phyloP scores from a whole-genome alignment of 371 early-diverging fungal species.

The Mucor plumbeus region DNA sequence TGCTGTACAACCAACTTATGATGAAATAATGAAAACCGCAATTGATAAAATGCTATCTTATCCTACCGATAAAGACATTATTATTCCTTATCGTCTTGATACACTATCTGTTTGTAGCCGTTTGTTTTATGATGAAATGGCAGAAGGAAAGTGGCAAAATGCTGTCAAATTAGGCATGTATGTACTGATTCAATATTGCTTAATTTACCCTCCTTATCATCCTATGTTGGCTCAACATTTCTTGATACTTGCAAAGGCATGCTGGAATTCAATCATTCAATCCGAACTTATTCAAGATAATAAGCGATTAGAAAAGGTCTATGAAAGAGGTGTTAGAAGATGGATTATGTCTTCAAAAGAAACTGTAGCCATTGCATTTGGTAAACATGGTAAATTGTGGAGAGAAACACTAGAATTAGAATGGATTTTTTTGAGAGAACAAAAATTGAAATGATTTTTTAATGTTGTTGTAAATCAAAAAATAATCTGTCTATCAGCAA shows the following conservation, averaged over 20 bases:
- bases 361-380: conserved; percentile 38
- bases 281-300: conserved; percentile 30
- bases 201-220: conserved; percentile 75
- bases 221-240: conserved; percentile 74
- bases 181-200: conserved; percentile 67
- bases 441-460: conserved; percentile 35
- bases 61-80: conserved; percentile 13
- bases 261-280: conserved; percentile 64
- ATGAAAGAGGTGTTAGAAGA: conserved; percentile 45
- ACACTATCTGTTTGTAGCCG: conserved; percentile 39
- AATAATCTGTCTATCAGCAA: background rate
- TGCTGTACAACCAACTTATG: conserved; percentile 30
- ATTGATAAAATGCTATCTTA: conserved; percentile 28
- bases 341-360: conserved; percentile 51
- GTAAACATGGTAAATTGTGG: conserved; percentile 48
- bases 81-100: conserved; percentile 40
- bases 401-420: conserved; percentile 49
- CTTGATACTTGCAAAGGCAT: conserved; percentile 65
- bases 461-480: background rate
- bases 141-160: conserved; percentile 49
- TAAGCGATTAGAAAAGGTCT: conserved; percentile 36
- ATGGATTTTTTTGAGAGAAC: conserved; percentile 53
- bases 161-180: conserved; percentile 65
- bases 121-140: conserved; percentile 47
- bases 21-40: conserved; percentile 30